phyloP scores from a whole-genome alignment of 2,329 filamentous ascomycete species.

The Alternaria rosae region DNA sequence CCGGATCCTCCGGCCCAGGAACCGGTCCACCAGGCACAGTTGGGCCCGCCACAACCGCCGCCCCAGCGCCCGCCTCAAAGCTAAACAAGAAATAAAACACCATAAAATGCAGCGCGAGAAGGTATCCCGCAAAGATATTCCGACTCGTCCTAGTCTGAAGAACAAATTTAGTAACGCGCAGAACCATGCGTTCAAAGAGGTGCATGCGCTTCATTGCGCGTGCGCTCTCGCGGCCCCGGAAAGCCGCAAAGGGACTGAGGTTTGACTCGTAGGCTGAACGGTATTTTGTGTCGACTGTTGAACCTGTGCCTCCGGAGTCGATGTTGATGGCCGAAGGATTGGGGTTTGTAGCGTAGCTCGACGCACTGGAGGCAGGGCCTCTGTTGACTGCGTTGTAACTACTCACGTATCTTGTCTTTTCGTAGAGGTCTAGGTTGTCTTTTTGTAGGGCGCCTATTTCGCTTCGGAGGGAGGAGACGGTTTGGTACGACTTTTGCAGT shows the following conservation, averaged over 20 bases:
- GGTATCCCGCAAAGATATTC: constrained; percentile 93
- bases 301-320: constrained; percentile 12
- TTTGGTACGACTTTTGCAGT: constrained; percentile 81
- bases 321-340: constrained; percentile 78
- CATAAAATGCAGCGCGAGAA: constrained; percentile 84
- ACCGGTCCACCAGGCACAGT: constrained; percentile 30
- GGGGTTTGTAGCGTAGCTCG: constrained; percentile 69
- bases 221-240: constrained; percentile 90
- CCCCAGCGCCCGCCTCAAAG: constrained; percentile 64
- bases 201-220: constrained; percentile 93
- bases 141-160: constrained; percentile 88
- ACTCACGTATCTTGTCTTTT: constrained; percentile 96
- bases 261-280: constrained; percentile 92
- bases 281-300: constrained; percentile 71
- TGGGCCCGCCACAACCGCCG: constrained; percentile 40
- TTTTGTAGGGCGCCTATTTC: constrained; percentile 93
- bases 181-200: constrained; percentile 86
- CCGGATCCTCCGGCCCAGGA: constrained; percentile 26
- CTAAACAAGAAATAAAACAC: constrained; percentile 89
- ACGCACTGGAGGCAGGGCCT: constrained; percentile 64
- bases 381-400: constrained; percentile 87
- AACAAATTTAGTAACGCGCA: constrained; percentile 89
- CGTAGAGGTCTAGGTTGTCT: constrained; percentile 94
- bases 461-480: constrained; percentile 83
- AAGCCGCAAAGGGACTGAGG: constrained; percentile 93